These are phyloP conservation scores for Rosa chinensis DNA, from an alignment of 306 rosid genomes.

Conservation along the genomic window DNA sequence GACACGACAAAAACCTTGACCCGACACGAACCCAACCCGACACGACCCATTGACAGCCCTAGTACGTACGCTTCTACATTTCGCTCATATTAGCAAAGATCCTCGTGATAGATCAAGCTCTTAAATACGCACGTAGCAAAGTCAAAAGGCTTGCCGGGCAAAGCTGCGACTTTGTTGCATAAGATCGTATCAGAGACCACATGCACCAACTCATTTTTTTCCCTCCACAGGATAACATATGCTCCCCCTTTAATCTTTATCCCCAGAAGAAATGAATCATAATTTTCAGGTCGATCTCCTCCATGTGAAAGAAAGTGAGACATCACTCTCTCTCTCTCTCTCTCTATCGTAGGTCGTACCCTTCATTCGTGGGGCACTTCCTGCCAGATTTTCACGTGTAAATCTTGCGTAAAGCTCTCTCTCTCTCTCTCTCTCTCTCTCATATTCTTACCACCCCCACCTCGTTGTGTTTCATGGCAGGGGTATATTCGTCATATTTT, in stretches of 20 bases:
- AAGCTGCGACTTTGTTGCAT: slow-evolving; percentile 23
- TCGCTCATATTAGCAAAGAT: background rate
- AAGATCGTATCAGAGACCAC: background rate
- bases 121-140: slow-evolving; percentile 10
- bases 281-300: background rate
- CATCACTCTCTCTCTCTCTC: background rate
- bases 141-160: slow-evolving; percentile 39
- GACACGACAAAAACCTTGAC: no score
- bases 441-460: background rate
- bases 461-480: background rate
- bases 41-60: no score
- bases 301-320: background rate
- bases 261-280: background rate
- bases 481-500: slow-evolving; percentile 33
- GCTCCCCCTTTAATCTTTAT: background rate
- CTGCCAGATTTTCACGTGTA: slow-evolving; percentile 8
- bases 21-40: no score
- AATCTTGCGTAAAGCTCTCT: background rate
- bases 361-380: slow-evolving; percentile 7
- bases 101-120: slow-evolving; percentile 32
- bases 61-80: background rate
- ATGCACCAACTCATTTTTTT: background rate
- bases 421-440: background rate
- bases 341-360: background rate
- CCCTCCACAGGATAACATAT: background rate